These are phyloP conservation scores for Aspergillus fischeri DNA, from an alignment of 2,329 filamentous ascomycete genomes.

Conservation along the genomic window DNA sequence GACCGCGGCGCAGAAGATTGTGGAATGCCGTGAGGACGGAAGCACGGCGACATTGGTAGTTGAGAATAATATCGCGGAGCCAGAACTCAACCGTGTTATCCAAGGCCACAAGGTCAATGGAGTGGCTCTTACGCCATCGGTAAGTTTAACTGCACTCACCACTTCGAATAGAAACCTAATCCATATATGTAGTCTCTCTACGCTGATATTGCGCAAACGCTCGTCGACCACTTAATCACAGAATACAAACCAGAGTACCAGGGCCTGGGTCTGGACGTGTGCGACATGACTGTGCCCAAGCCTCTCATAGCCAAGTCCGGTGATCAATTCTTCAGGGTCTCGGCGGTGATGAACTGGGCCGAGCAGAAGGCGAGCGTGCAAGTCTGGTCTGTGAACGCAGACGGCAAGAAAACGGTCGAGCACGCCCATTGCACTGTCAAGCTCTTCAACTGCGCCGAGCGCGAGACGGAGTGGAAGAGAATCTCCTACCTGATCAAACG, in stretches of 20 bases:
- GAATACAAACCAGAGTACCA: slow-evolving; percentile 33
- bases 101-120: slow-evolving; percentile 37
- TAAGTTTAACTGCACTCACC: slow-evolving; percentile 11
- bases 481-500: slow-evolving; percentile 64
- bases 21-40: slow-evolving; percentile 24
- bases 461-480: slow-evolving; percentile 22
- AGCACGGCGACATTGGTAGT: slow-evolving; percentile 28
- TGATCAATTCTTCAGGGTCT: slow-evolving; percentile 34
- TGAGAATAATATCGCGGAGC: slow-evolving; percentile 33
- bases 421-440: slow-evolving; percentile 34
- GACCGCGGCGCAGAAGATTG: slow-evolving; percentile 28
- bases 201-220: slow-evolving; percentile 36
- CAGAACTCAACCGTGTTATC: slow-evolving; percentile 31
- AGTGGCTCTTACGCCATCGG: slow-evolving; percentile 31
- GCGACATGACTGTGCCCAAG: slow-evolving; percentile 33
- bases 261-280: slow-evolving; percentile 30
- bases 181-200: slow-evolving; percentile 26
- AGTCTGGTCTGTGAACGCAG: slow-evolving; percentile 34
- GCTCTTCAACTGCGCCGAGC: slow-evolving; percentile 27
- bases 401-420: slow-evolving; percentile 36
- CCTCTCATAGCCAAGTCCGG: slow-evolving; percentile 56
- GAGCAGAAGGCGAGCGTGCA: slow-evolving; percentile 28
- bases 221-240: slow-evolving; percentile 30
- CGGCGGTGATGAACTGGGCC: slow-evolving; percentile 34
- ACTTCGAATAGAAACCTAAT: slow-evolving; percentile 2